Percentiles rank a stretch among this genome's conserved stretches.
Evolutionary conservation across 257 asterid genomes (phyloP).

Genomic region (Jasminum sambac): DNA sequence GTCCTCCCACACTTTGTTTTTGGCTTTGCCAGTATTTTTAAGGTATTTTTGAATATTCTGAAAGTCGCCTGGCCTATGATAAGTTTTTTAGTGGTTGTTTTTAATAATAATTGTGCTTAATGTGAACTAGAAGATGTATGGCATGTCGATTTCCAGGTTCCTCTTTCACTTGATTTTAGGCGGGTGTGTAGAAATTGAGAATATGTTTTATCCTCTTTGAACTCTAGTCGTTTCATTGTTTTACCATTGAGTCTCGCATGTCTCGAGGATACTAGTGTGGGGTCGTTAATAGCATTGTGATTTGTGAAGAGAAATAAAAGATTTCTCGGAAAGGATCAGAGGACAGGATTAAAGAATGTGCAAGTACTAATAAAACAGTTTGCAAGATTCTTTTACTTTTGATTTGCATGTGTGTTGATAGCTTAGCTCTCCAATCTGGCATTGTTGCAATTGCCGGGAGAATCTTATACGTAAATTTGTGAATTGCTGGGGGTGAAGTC

Average conservation of each 20-base stretch:
- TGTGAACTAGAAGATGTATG: background rate
- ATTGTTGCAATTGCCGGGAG: background rate
- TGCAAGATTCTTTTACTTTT: background rate
- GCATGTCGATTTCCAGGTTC: background rate
- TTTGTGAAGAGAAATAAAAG: background rate
- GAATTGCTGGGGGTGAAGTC: background rate
- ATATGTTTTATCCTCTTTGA: background rate
- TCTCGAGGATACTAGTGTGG: background rate
- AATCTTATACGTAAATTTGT: background rate
- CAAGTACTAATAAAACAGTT: background rate
- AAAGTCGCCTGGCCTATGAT: background rate
- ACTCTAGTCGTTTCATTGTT: background rate
- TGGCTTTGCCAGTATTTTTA: background rate
- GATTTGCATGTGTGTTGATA: background rate
- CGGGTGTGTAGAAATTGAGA: background rate
- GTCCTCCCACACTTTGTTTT: background rate
- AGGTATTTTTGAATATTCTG: background rate
- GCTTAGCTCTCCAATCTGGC: background rate
- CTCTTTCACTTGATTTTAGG: background rate
- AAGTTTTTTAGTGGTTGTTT: background rate
- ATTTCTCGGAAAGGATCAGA: background rate
- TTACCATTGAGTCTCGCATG: background rate
- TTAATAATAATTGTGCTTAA: background rate
- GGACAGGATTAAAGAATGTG: background rate
- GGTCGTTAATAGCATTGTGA: background rate